Evolutionary conservation across 306 rosid species (phyloP).

Genomic region (Gastrolobium villosum): DNA sequence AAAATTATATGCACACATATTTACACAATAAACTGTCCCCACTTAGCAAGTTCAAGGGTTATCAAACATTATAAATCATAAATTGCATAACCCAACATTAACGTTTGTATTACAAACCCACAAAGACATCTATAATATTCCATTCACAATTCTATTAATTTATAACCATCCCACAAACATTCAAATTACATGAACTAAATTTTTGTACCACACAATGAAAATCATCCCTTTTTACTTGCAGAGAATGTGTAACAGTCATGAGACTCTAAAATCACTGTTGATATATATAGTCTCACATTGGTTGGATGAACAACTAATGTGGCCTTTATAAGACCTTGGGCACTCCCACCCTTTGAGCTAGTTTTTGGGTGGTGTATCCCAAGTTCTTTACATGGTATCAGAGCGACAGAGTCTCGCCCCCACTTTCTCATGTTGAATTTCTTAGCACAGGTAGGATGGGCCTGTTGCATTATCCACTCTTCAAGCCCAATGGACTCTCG

Average conservation of each 20-base stretch:
- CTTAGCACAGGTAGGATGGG: too few relatives aligned
- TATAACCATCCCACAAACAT: slow-evolving; percentile 34
- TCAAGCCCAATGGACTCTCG: too few relatives aligned
- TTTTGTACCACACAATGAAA: slow-evolving; percentile 2
- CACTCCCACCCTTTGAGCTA: too few relatives aligned
- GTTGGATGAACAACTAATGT: too few relatives aligned
- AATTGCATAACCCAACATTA: slow-evolving; percentile 36
- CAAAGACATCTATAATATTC: slow-evolving; percentile 21
- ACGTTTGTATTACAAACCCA: slow-evolving; percentile 18
- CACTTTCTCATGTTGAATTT: too few relatives aligned
- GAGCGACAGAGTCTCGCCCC: too few relatives aligned
- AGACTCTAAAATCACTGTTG: slow-evolving; percentile 41
- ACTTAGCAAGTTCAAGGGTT: slow-evolving; percentile 6
- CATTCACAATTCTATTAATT: slow-evolving; percentile 27
- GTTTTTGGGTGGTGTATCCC: too few relatives aligned
- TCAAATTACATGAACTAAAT: slow-evolving; percentile 17
- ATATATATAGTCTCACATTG: too few relatives aligned
- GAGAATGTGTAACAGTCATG: slow-evolving; percentile 28
- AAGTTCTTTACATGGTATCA: too few relatives aligned
- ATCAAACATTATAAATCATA: slow-evolving; percentile 26
- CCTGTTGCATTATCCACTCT: too few relatives aligned
- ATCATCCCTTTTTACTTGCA: slow-evolving; percentile 11
- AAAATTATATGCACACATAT: background rate
- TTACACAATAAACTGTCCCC: background rate
- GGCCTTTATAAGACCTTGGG: too few relatives aligned